A percentile compares a stretch with the other conserved stretches of the same genome.
These are phyloP conservation scores for Dothidotthia symphoricarpi DNA, from an alignment of 2,329 filamentous ascomycete genomes.

Conservation along the genomic window DNA sequence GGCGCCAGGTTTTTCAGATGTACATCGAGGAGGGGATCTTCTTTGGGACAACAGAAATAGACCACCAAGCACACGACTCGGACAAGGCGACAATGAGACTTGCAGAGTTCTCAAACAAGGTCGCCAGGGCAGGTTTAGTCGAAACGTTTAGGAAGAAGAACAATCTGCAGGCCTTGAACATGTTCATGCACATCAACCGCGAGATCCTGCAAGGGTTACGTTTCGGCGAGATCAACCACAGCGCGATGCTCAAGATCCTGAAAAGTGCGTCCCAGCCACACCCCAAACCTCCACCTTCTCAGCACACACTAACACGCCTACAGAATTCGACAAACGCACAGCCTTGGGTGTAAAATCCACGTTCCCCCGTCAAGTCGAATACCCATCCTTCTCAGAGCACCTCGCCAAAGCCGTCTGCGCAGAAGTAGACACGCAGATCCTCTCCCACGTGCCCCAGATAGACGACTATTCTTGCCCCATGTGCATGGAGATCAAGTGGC, in stretches of 20 bases:
- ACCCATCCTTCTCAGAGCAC: conserved; percentile 59
- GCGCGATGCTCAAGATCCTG: conserved; percentile 76
- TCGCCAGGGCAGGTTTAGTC: conserved; percentile 59
- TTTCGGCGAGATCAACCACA: conserved; percentile 81
- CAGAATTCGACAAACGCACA: conserved; percentile 85
- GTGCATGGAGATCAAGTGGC: conserved; percentile 75
- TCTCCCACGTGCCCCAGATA: conserved; percentile 74
- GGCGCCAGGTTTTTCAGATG: conserved; percentile 78
- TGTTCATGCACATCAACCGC: conserved; percentile 71
- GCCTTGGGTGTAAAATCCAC: conserved; percentile 65
- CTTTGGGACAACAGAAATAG: conserved; percentile 72
- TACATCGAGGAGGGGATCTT: conserved; percentile 80
- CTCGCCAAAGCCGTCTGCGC: conserved; percentile 75
- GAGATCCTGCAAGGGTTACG: conserved; percentile 75
- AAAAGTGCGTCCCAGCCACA: conserved; percentile 61
- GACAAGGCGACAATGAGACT: conserved; percentile 66
- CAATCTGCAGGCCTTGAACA: conserved; percentile 63
- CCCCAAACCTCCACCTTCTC: neutral
- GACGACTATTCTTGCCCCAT: conserved; percentile 82
- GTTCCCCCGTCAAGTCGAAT: conserved; percentile 59
- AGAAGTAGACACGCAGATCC: conserved; percentile 68
- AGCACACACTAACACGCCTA: conserved; percentile 1
- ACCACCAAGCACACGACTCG: conserved; percentile 67
- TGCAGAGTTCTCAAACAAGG: conserved; percentile 68
- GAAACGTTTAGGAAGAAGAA: conserved; percentile 63